Evolutionary conservation across 306 rosid genomes (phyloP).

Genomic region (Malus asiatica): DNA sequence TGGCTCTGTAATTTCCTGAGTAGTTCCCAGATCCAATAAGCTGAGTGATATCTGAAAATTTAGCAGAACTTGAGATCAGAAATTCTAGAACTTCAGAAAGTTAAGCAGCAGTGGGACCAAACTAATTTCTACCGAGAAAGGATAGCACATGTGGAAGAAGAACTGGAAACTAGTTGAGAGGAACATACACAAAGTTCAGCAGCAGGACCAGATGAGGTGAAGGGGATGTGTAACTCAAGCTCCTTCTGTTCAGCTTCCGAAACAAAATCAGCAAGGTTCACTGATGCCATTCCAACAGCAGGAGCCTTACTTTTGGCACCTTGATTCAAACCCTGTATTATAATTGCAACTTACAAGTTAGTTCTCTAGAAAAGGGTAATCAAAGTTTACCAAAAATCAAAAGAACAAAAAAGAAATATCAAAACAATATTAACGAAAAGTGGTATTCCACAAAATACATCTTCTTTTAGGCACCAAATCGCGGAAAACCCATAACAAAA

Average conservation of each 20-base stretch:
- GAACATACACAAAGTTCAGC: conserved; percentile 64
- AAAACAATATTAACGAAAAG: not conserved
- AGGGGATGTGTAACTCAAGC: conserved; percentile 63
- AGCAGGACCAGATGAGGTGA: conserved; percentile 38
- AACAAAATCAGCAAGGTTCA: conserved; percentile 85
- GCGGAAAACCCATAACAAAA: not conserved
- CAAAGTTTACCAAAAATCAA: not conserved
- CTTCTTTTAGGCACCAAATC: not conserved
- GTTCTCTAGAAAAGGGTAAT: conserved; percentile 1
- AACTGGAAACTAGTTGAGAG: not conserved
- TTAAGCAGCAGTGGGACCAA: not conserved
- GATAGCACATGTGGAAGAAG: not conserved
- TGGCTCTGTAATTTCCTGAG: conserved; percentile 56
- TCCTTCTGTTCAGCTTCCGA: conserved; percentile 65
- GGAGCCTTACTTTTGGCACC: conserved; percentile 65
- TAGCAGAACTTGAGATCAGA: not conserved
- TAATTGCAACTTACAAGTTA: not conserved
- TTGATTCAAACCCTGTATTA: conserved; percentile 67
- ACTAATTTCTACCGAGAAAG: not conserved
- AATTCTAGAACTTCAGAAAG: not conserved
- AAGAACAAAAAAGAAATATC: too few relatives aligned
- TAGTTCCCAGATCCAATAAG: conserved; percentile 68
- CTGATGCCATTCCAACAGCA: conserved; percentile 61
- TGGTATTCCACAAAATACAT: not conserved
- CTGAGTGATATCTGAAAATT: conserved; percentile 63